Percentiles rank a stretch among this genome's conserved stretches.
Conservation (phyloP, 805 yeast species). For the Saccharomycopsis microspora region DNA sequence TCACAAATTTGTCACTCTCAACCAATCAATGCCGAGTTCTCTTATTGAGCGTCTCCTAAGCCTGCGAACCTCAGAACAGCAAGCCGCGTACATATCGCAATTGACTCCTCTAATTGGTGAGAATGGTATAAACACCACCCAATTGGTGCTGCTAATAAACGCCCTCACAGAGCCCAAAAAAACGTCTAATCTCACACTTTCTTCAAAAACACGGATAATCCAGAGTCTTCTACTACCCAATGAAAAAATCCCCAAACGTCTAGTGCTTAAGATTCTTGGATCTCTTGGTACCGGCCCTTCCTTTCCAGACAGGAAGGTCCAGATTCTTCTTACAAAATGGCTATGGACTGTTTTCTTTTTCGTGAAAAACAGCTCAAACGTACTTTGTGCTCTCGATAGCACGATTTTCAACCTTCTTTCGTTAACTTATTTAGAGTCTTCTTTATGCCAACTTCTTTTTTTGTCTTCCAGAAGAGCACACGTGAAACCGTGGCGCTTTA, state of each 20-base stretch:
- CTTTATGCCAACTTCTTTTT: background rate
- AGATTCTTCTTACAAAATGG: background rate
- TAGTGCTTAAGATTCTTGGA: background rate
- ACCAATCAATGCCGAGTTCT: no score
- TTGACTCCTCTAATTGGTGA: background rate
- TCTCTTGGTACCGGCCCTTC: background rate
- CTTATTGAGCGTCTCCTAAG: no score
- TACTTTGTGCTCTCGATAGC: background rate
- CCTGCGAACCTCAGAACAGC: no score
- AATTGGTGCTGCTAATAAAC: no score
- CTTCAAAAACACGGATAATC: background rate
- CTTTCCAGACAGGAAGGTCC: slow-evolving; percentile 1
- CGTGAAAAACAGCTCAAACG: background rate
- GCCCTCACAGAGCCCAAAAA: no score
- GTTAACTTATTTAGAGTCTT: background rate
- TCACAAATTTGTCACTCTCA: no score
- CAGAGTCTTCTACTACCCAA: background rate
- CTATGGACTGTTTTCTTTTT: background rate
- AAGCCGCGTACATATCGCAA: no score
- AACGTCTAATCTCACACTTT: background rate
- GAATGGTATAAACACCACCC: background rate
- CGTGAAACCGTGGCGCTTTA: slow-evolving; percentile 1
- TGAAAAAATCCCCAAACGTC: background rate
- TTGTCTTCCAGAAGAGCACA: background rate
- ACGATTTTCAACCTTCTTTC: background rate